Conservation (phyloP, 2,329 filamentous ascomycete genomes). For the Arthrinium phaeospermum region DNA sequence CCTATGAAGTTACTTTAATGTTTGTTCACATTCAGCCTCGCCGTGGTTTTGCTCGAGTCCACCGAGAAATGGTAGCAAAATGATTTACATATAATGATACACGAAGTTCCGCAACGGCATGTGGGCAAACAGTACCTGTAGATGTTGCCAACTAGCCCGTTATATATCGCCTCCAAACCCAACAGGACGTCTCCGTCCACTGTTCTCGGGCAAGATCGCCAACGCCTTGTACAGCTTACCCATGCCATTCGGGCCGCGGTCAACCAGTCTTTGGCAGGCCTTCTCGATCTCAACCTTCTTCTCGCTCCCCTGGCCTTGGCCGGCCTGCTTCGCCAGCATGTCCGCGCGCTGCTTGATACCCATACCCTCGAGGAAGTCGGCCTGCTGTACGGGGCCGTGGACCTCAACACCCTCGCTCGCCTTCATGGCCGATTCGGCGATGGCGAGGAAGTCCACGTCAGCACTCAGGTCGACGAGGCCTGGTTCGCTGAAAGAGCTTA, state of each 20-base stretch:
- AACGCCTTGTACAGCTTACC: slow-evolving; percentile 93
- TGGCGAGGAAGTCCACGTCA: slow-evolving; percentile 89
- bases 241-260: slow-evolving; percentile 84
- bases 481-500: slow-evolving; percentile 80
- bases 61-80: not conserved
- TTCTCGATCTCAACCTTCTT: slow-evolving; percentile 68
- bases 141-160: not conserved
- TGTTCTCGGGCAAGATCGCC: slow-evolving; percentile 85
- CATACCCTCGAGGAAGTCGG: slow-evolving; percentile 77
- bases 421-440: slow-evolving; percentile 80
- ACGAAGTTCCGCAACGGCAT: not conserved
- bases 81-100: not conserved
- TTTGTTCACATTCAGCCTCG: not conserved
- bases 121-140: not conserved
- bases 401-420: slow-evolving; percentile 85
- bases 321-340: slow-evolving; percentile 61
- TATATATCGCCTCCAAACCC: slow-evolving; percentile 84
- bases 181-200: slow-evolving; percentile 76
- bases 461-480: slow-evolving; percentile 88
- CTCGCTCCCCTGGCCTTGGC: slow-evolving; percentile 41
- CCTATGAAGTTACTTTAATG: not conserved
- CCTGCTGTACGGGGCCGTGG: slow-evolving; percentile 90
- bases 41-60: not conserved
- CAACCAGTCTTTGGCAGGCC: slow-evolving; percentile 84
- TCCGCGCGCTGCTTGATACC: slow-evolving; percentile 81